Conservation (phyloP, 2,329 filamentous ascomycete species). For the Bertia moriformis region DNA sequence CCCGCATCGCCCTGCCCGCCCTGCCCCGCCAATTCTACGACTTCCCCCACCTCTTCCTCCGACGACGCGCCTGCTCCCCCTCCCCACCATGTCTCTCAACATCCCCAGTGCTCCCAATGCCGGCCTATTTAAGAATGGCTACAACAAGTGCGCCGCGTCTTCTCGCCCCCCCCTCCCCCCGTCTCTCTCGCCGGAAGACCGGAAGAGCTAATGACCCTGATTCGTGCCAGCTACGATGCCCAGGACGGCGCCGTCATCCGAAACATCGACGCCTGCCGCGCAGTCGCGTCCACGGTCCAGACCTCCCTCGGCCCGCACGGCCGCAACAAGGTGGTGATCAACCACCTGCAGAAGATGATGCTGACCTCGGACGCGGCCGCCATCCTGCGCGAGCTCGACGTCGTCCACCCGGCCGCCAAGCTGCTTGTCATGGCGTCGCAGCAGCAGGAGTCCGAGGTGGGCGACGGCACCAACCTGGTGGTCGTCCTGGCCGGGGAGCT, state of each 20-base stretch:
- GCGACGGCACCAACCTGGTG: conserved; percentile 93
- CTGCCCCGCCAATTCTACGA: conserved; percentile 3
- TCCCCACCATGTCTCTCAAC: conserved; percentile 69
- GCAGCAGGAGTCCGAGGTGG: conserved; percentile 98
- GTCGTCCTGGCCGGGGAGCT: conserved; percentile 92
- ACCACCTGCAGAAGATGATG: conserved; percentile 99
- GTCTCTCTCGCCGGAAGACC: conserved; percentile 8
- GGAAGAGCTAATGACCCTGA: too few species aligned
- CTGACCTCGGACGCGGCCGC: conserved; percentile 95
- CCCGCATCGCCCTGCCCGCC: too few species aligned
- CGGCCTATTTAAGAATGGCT: conserved; percentile 88
- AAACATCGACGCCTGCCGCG: conserved; percentile 95
- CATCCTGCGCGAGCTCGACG: conserved; percentile 91
- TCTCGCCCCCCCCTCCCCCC: conserved; percentile 15
- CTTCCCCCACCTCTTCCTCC: neutral
- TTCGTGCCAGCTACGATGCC: conserved; percentile 88
- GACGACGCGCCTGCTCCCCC: conserved; percentile 4
- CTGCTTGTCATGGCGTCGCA: conserved; percentile 96
- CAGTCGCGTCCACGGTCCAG: conserved; percentile 90
- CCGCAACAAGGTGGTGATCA: conserved; percentile 99
- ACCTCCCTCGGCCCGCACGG: conserved; percentile 94
- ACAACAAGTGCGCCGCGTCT: conserved; percentile 64
- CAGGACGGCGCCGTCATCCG: conserved; percentile 97
- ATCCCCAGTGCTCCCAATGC: conserved; percentile 89
- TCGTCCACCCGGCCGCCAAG: conserved; percentile 95